Evolutionary conservation across 441 rosid species (phyloP).

Genomic region (Capsella rubella): DNA sequence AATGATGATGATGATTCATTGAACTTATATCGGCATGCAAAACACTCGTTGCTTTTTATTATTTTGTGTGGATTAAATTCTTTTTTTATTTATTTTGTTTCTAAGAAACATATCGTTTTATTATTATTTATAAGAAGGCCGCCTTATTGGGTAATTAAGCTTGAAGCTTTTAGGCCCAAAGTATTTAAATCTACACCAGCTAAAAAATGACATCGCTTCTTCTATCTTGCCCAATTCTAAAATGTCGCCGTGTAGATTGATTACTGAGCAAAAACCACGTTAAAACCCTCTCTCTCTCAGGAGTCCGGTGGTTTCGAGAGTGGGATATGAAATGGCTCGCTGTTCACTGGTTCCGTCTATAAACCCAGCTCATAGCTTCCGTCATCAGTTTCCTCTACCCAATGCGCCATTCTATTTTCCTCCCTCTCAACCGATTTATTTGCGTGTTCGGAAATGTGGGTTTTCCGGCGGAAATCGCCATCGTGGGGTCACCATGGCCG

Average conservation of each 20-base stretch:
- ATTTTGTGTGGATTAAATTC: no score
- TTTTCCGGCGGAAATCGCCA: constrained; percentile 40
- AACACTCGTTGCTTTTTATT: no score
- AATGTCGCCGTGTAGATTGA: constrained; percentile 28
- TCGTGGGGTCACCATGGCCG: constrained; percentile 50
- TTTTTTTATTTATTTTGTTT: no score
- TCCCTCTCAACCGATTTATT: constrained; percentile 8
- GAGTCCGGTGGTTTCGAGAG: constrained; percentile 14
- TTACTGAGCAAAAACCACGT: constrained; percentile 37
- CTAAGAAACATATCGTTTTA: neutral
- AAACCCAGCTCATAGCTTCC: constrained; percentile 32
- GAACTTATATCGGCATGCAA: neutral
- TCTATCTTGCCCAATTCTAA: neutral
- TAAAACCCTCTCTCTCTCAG: constrained; percentile 28
- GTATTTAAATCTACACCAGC: neutral
- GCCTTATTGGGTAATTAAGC: neutral
- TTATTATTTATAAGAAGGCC: neutral
- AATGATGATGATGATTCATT: neutral
- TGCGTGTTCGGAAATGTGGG: constrained; percentile 21
- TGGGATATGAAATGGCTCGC: constrained; percentile 37
- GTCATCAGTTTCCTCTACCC: constrained; percentile 23
- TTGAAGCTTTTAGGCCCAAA: neutral
- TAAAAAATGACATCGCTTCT: neutral
- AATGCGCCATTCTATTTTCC: constrained; percentile 15
- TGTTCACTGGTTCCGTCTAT: constrained; percentile 13